These are phyloP conservation scores for Colletotrichum sp. DNA, from an alignment of 2,329 filamentous ascomycete species.

Conservation along the genomic window DNA sequence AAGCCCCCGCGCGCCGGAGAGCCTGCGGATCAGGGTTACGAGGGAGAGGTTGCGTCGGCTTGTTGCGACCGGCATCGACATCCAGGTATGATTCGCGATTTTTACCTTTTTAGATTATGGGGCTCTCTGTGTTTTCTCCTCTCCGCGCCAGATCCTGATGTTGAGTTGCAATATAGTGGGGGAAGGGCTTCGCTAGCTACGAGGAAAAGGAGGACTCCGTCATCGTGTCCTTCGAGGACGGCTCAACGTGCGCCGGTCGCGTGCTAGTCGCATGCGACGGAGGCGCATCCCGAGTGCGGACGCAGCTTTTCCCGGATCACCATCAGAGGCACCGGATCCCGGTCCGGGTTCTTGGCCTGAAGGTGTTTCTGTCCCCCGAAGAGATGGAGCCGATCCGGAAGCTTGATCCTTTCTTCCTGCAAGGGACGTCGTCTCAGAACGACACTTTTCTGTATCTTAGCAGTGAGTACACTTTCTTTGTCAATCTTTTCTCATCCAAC, in stretches of 20 bases:
- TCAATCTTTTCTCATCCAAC: not conserved
- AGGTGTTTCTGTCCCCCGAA: constrained; percentile 41
- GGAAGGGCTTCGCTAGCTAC: constrained; percentile 38
- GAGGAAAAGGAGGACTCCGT: constrained; percentile 30
- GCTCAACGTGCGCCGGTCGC: constrained; percentile 41
- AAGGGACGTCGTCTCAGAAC: constrained; percentile 56
- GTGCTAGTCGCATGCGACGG: constrained; percentile 59
- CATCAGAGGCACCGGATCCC: constrained; percentile 46
- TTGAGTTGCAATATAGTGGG: constrained; percentile 37
- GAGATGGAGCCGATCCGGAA: constrained; percentile 45
- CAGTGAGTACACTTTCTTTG: constrained; percentile 33
- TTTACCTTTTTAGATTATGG: not conserved
- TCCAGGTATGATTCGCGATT: constrained; percentile 37
- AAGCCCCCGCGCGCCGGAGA: constrained; percentile 48
- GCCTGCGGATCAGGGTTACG: constrained; percentile 51
- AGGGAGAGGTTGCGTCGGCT: constrained; percentile 50
- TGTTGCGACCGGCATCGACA: constrained; percentile 48
- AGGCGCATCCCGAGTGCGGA: constrained; percentile 46
- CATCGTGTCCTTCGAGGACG: constrained; percentile 51
- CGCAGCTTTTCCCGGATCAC: constrained; percentile 36
- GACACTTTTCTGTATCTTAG: constrained; percentile 59
- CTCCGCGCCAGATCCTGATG: not conserved
- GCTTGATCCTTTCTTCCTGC: constrained; percentile 60
- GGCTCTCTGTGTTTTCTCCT: not conserved
- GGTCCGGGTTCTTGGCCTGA: constrained; percentile 53